Percentiles rank a stretch among this genome's conserved stretches.
Evolutionary conservation across 2,329 filamentous ascomycete species (phyloP).

Genomic region (Fusarium acutatum): DNA sequence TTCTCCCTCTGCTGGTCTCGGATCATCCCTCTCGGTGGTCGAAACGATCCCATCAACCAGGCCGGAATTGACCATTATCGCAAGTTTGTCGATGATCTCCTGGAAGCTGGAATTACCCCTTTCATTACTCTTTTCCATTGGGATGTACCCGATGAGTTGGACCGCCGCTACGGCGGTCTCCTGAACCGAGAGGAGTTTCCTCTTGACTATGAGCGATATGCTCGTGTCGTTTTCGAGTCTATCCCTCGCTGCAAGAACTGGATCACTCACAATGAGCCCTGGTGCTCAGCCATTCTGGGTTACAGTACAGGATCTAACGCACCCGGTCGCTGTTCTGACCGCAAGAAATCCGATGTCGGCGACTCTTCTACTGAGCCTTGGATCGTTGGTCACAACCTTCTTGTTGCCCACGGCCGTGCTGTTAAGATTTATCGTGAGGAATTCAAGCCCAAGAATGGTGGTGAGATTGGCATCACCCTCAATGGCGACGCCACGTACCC

Average conservation of each 20-base stretch:
- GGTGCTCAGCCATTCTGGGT: conserved; percentile 83
- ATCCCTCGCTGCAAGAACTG: conserved; percentile 83
- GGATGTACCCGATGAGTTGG: conserved; percentile 82
- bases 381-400: conserved; percentile 82
- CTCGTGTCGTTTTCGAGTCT: conserved; percentile 77
- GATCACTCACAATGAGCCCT: conserved; percentile 93
- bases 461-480: conserved; percentile 86
- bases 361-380: conserved; percentile 82
- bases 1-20: conserved; percentile 88
- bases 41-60: conserved; percentile 82
- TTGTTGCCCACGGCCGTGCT: conserved; percentile 81
- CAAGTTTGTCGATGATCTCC: conserved; percentile 80
- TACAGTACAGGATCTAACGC: conserved; percentile 82
- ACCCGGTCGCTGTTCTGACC: conserved; percentile 82
- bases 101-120: conserved; percentile 78
- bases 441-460: conserved; percentile 76
- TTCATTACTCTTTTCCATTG: conserved; percentile 89
- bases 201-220: conserved; percentile 81
- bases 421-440: conserved; percentile 86
- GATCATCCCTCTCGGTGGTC: conserved; percentile 85
- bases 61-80: conserved; percentile 80
- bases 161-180: conserved; percentile 83
- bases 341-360: conserved; percentile 73
- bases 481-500: conserved; percentile 87
- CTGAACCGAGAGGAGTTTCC: conserved; percentile 85